These are phyloP conservation scores for Punctularia strigosozonata DNA, from an alignment of 768 basidiomycete species.

Conservation along the genomic window DNA sequence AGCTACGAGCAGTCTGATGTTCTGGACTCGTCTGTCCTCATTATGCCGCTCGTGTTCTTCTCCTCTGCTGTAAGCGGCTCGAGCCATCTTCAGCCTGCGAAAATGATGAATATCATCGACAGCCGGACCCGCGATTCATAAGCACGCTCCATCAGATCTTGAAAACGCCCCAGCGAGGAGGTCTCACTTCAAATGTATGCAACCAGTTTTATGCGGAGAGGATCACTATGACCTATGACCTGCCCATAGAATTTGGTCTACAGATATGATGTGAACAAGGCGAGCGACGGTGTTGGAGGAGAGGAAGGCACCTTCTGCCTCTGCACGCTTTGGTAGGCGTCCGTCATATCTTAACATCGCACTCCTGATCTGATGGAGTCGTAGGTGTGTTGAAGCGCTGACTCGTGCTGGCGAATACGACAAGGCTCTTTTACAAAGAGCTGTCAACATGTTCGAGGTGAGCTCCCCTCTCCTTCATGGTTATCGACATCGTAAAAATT, in stretches of 20 bases:
- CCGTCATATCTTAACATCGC: not conserved
- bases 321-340: constrained; percentile 63
- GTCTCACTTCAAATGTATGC: constrained; percentile 76
- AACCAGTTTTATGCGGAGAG: not conserved
- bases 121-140: constrained; percentile 85
- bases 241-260: constrained; percentile 65
- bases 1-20: constrained; percentile 79
- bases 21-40: constrained; percentile 79
- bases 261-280: constrained; percentile 77
- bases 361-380: not conserved
- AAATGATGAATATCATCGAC: not conserved
- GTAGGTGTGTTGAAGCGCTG: constrained; percentile 79
- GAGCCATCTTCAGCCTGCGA: not conserved
- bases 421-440: constrained; percentile 45
- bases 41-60: constrained; percentile 93
- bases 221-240: constrained; percentile 1
- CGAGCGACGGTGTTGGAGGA: constrained; percentile 90
- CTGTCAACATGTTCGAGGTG: constrained; percentile 87
- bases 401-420: constrained; percentile 82
- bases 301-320: constrained; percentile 94
- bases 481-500: not conserved
- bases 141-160: constrained; percentile 76
- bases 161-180: constrained; percentile 81
- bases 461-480: constrained; percentile 6
- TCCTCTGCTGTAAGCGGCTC: constrained; percentile 51